Evolutionary conservation across 106 monocot genomes (phyloP).

Genomic region (Dioscorea dumetorum): DNA sequence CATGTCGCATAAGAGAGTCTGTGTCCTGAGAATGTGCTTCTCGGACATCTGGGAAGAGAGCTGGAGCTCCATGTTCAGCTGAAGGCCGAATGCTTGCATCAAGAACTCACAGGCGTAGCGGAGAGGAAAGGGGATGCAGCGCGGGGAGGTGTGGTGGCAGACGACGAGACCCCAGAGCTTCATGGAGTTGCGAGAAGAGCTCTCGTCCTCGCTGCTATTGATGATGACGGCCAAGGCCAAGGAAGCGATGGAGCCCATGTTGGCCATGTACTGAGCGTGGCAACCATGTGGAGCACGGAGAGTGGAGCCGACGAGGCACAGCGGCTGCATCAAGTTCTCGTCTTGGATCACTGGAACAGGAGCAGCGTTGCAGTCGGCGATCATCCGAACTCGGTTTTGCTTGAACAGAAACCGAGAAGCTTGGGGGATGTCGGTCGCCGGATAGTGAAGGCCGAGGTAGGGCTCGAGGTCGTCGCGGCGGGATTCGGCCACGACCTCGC

Average conservation of each 20-base stretch:
- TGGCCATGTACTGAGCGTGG: constrained; percentile 86
- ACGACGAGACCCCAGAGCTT: constrained; percentile 95
- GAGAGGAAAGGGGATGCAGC: constrained; percentile 86
- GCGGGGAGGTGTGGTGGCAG: constrained; percentile 86
- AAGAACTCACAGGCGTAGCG: constrained; percentile 97
- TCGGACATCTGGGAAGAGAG: constrained; percentile 70
- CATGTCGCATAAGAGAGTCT: constrained; percentile 92
- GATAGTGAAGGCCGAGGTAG: constrained; percentile 88
- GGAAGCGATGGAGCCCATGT: constrained; percentile 87
- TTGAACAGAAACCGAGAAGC: constrained; percentile 82
- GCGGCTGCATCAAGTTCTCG: constrained; percentile 48
- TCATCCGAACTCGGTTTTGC: constrained; percentile 94
- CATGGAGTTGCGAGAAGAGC: constrained; percentile 29
- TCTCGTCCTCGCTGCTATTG: constrained; percentile 35
- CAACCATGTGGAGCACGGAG: constrained; percentile 79
- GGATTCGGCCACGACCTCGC: constrained; percentile 84
- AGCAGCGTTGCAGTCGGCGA: constrained; percentile 64
- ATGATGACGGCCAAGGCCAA: constrained; percentile 82
- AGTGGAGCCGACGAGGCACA: constrained; percentile 90
- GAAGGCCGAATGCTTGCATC: constrained; percentile 94
- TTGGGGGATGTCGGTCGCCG: constrained; percentile 90
- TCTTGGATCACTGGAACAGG: constrained; percentile 75
- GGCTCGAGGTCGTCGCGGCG: constrained; percentile 65
- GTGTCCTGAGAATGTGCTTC: constrained; percentile 84
- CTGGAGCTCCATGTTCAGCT: constrained; percentile 94